phyloP scores from a whole-genome alignment of 495 filamentous ascomycete species.

The Xylaria cubensis region DNA sequence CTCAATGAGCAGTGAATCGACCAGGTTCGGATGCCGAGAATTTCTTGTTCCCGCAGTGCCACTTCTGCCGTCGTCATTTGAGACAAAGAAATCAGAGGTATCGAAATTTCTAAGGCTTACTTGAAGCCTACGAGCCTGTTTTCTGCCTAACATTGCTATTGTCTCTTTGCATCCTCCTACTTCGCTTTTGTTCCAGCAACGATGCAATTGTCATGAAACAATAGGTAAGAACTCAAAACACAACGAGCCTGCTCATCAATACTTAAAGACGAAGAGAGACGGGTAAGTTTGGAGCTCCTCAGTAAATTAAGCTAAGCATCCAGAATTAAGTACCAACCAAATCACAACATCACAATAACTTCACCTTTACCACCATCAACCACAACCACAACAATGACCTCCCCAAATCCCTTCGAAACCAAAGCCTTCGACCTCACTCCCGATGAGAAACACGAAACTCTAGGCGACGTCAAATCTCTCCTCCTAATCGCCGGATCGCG shows the following conservation, averaged over 20 bases:
- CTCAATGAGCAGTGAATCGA: not conserved
- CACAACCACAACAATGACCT: not conserved
- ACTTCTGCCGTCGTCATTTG: not conserved
- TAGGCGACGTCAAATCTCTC: not conserved
- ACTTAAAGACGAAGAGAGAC: not conserved
- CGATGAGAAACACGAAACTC: not conserved
- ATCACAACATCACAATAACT: not conserved
- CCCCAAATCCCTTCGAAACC: not conserved
- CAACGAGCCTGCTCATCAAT: not conserved
- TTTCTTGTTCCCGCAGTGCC: not conserved
- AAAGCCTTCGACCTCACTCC: slow-evolving; percentile 16
- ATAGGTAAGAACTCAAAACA: not conserved
- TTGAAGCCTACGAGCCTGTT: not conserved
- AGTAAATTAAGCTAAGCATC: not conserved
- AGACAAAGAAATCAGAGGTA: not conserved
- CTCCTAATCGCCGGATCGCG: not conserved
- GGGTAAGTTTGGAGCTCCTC: not conserved
- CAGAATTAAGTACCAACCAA: not conserved
- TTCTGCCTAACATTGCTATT: not conserved
- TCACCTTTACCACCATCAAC: not conserved
- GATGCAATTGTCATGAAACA: not conserved
- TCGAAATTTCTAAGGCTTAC: not conserved
- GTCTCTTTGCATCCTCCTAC: not conserved
- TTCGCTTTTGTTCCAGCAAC: not conserved
- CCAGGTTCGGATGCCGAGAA: not conserved